phyloP scores from a whole-genome alignment of 768 basidiomycete genomes.

The Kwoniella sp. region DNA sequence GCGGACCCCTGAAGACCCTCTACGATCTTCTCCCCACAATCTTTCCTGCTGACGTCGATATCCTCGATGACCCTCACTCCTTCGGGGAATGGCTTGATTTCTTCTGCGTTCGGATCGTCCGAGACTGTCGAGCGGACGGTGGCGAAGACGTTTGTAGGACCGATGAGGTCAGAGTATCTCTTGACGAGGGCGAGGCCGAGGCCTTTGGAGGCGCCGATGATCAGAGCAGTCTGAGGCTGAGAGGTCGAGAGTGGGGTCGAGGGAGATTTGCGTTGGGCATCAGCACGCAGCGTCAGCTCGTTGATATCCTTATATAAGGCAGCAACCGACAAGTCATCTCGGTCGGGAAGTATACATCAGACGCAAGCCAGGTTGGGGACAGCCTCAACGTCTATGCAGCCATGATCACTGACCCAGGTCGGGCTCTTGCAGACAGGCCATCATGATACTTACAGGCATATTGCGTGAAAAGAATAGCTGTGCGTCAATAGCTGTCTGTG shows the following conservation, averaged over 20 bases:
- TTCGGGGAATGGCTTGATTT: constrained; percentile 42
- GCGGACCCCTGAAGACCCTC: constrained; percentile 53
- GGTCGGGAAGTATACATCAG: too few species aligned
- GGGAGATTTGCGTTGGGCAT: not conserved
- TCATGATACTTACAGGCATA: not conserved
- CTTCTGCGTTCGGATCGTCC: constrained; percentile 4
- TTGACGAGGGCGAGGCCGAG: constrained; percentile 59
- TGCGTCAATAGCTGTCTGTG: too few species aligned
- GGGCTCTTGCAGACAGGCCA: constrained; percentile 6
- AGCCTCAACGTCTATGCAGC: too few species aligned
- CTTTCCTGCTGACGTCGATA: constrained; percentile 57
- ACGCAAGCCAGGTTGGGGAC: too few species aligned
- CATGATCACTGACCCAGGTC: too few species aligned
- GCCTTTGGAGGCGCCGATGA: constrained; percentile 61
- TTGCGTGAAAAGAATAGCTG: too few species aligned
- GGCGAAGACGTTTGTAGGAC: constrained; percentile 56
- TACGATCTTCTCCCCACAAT: constrained; percentile 57
- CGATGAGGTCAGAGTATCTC: constrained; percentile 37
- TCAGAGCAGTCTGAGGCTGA: constrained; percentile 46
- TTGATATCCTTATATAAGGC: too few species aligned
- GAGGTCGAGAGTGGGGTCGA: not conserved
- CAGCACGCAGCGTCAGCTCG: too few species aligned
- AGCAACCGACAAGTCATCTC: too few species aligned
- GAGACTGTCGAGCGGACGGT: constrained; percentile 45
- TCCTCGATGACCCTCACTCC: constrained; percentile 57